Evolutionary conservation across 495 filamentous ascomycete species (phyloP).

Genomic region (Cladorrhinum samala): DNA sequence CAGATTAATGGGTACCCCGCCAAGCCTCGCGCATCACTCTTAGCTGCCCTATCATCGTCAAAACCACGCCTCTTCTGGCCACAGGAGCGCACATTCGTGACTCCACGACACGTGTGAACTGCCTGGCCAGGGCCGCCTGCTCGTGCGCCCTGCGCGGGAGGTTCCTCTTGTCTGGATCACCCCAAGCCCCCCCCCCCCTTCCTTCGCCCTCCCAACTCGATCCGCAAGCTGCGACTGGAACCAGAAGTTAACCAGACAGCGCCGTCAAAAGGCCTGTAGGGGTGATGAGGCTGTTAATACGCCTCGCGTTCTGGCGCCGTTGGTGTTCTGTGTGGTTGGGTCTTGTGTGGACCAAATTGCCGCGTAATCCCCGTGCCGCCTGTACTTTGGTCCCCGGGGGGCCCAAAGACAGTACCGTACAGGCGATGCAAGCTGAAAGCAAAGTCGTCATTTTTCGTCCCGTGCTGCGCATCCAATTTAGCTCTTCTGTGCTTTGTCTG

Average conservation of each 20-base stretch:
- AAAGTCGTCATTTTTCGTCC: too few species aligned
- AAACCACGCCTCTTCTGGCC: neutral
- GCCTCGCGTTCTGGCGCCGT: neutral
- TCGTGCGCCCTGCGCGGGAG: neutral
- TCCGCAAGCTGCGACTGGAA: too few species aligned
- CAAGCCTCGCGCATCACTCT: neutral
- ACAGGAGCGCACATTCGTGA: neutral
- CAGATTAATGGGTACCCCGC: neutral
- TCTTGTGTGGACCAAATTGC: neutral
- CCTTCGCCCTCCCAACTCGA: too few species aligned
- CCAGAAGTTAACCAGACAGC: too few species aligned
- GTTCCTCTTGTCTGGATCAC: neutral
- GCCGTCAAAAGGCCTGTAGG: too few species aligned
- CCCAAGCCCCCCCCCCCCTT: too few species aligned
- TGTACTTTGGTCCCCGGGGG: neutral
- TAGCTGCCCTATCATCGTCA: neutral
- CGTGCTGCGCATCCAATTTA: too few species aligned
- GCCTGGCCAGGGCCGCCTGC: neutral
- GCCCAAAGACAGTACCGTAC: neutral
- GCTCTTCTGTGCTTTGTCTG: neutral
- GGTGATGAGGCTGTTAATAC: neutral
- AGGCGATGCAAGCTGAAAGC: neutral
- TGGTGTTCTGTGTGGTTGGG: neutral
- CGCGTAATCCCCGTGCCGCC: neutral
- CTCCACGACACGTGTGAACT: conserved; percentile 8